Conservation (phyloP, 2,329 filamentous ascomycete genomes). For the Taxawa tesnikishii region DNA sequence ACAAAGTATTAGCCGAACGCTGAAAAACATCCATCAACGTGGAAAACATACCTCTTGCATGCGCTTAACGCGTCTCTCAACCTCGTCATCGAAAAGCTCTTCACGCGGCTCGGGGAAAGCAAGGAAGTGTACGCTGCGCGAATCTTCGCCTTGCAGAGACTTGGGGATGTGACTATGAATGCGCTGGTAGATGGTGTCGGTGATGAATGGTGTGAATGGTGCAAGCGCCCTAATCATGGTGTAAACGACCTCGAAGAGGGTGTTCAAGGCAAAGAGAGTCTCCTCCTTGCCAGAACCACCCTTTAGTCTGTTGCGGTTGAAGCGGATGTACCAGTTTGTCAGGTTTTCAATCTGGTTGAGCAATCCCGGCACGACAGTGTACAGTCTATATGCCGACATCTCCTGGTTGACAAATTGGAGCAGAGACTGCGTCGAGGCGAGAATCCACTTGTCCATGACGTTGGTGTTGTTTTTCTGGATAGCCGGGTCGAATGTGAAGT, state of each 20-base stretch:
- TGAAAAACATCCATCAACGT: too few species aligned
- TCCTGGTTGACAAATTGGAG: constrained; percentile 86
- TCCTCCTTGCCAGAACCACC: constrained; percentile 78
- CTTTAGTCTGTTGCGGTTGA: constrained; percentile 85
- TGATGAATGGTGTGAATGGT: constrained; percentile 91
- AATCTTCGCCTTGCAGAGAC: constrained; percentile 53
- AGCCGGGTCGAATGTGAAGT: constrained; percentile 67
- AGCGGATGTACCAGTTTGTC: constrained; percentile 98
- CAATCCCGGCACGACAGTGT: constrained; percentile 82
- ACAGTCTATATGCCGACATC: constrained; percentile 62
- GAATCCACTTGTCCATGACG: constrained; percentile 92
- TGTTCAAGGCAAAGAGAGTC: constrained; percentile 82
- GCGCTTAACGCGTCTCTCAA: constrained; percentile 74
- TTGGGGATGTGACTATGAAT: constrained; percentile 73
- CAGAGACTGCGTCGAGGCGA: constrained; percentile 83
- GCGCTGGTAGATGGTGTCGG: constrained; percentile 83
- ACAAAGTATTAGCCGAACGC: too few species aligned
- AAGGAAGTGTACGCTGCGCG: constrained; percentile 84
- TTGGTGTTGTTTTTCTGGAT: constrained; percentile 69
- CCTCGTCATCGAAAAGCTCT: constrained; percentile 73
- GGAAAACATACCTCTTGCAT: too few species aligned
- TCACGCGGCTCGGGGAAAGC: constrained; percentile 77
- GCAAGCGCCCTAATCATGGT: constrained; percentile 80
- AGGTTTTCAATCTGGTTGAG: constrained; percentile 69
- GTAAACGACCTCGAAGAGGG: constrained; percentile 85